Conservation (phyloP, 805 yeast species). For the Suhomyces canberraensis region DNA sequence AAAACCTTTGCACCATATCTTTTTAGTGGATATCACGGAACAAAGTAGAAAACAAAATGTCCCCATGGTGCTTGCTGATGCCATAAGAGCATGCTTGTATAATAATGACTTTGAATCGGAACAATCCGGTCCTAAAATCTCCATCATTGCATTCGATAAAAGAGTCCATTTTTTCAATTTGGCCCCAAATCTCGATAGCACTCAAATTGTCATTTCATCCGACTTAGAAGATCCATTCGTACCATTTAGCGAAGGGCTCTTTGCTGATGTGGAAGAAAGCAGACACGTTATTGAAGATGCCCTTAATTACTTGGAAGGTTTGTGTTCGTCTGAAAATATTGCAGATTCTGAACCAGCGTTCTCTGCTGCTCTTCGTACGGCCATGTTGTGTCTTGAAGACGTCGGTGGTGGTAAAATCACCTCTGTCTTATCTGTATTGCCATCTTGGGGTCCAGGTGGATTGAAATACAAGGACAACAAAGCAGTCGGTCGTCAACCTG, state of each 20-base stretch:
- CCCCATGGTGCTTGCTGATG: constrained; percentile 63
- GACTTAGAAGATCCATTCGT: constrained; percentile 78
- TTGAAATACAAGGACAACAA: constrained; percentile 44
- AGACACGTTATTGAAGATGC: constrained; percentile 63
- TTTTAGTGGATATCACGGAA: constrained; percentile 65
- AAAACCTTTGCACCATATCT: constrained; percentile 60
- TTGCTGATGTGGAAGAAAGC: constrained; percentile 74
- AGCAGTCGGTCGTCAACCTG: constrained; percentile 38
- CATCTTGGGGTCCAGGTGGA: constrained; percentile 79
- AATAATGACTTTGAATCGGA: constrained; percentile 16
- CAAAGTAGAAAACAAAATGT: constrained; percentile 58
- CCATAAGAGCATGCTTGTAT: constrained; percentile 57
- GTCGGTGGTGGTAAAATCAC: constrained; percentile 85
- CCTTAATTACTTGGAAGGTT: constrained; percentile 55
- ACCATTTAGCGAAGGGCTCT: constrained; percentile 76
- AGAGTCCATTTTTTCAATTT: constrained; percentile 71
- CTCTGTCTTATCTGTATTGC: constrained; percentile 62
- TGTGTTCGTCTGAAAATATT: constrained; percentile 33
- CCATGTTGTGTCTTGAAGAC: constrained; percentile 54
- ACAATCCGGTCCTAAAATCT: constrained; percentile 16
- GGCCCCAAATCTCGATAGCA: constrained; percentile 49
- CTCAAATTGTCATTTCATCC: constrained; percentile 57
- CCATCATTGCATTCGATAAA: constrained; percentile 75
- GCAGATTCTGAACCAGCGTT: constrained; percentile 62
- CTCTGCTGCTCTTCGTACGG: constrained; percentile 76